Conservation (phyloP, 257 asterid species). For the Thymus mandschuricus region DNA sequence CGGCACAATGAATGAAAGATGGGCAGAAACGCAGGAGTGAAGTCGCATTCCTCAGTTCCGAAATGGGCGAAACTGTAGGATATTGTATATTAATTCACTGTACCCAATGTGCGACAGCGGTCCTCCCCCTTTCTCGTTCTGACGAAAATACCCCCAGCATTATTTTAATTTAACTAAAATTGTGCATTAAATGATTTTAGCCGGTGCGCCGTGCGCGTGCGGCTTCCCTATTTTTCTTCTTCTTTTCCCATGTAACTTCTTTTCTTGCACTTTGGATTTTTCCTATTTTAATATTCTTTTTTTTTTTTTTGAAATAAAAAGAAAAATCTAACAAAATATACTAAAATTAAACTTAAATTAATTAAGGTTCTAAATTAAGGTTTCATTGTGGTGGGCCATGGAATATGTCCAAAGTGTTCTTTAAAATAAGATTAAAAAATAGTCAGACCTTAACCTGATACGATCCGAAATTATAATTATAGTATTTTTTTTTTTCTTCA, state of each 20-base stretch:
- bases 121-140: neutral
- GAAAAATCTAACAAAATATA: no score
- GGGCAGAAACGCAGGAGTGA: neutral
- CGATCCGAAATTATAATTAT: no score
- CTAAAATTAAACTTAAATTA: no score
- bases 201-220: neutral
- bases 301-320: no score
- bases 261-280: neutral
- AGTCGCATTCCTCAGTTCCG: neutral
- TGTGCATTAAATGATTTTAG: neutral
- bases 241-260: neutral
- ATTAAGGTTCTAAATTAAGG: no score
- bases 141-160: slow-evolving; percentile 15
- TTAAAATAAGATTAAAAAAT: no score
- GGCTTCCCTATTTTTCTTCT: neutral
- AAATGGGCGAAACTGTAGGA: neutral
- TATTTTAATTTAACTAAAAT: neutral
- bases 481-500: no score
- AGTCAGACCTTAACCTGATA: no score
- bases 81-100: neutral
- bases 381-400: no score
- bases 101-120: neutral
- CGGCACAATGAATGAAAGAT: neutral
- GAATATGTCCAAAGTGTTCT: no score
- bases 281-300: no score